phyloP scores from a whole-genome alignment of 345 rosid species.

The Populus alba region DNA sequence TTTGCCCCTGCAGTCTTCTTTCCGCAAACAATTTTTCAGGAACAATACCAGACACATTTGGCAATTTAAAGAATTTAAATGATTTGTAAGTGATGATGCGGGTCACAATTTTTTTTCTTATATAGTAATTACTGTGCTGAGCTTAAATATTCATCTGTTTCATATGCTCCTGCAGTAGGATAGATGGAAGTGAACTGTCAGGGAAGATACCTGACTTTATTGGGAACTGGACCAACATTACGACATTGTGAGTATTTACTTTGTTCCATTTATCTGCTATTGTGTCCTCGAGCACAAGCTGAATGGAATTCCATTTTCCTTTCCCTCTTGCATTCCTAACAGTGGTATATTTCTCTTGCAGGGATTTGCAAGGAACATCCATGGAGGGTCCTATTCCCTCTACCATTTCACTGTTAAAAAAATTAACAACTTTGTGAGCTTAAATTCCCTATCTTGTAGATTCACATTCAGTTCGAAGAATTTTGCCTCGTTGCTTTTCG shows the following conservation, averaged over 20 bases:
- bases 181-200: constrained; percentile 71
- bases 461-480: background rate
- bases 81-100: constrained; percentile 58
- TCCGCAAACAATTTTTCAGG: constrained; percentile 77
- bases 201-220: constrained; percentile 80
- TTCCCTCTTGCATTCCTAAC: background rate
- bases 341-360: constrained; percentile 17
- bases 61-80: constrained; percentile 54
- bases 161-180: constrained; percentile 41
- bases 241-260: constrained; percentile 50
- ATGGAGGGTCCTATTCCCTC: constrained; percentile 91
- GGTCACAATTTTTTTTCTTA: background rate
- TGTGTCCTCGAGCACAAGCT: background rate
- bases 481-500: background rate
- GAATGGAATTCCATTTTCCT: no score
- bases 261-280: background rate
- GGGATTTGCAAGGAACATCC: constrained; percentile 77
- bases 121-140: background rate
- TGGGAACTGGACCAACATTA: constrained; percentile 68
- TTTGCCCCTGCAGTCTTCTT: constrained; percentile 42
- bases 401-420: constrained; percentile 47
- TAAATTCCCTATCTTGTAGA: background rate
- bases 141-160: background rate
- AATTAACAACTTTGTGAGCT: constrained; percentile 56
- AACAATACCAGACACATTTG: constrained; percentile 64